A percentile compares a stretch with the other conserved stretches of the same genome.
These are phyloP conservation scores for Lycium ferocissimum DNA, from an alignment of 257 asterid species.

Conservation along the genomic window DNA sequence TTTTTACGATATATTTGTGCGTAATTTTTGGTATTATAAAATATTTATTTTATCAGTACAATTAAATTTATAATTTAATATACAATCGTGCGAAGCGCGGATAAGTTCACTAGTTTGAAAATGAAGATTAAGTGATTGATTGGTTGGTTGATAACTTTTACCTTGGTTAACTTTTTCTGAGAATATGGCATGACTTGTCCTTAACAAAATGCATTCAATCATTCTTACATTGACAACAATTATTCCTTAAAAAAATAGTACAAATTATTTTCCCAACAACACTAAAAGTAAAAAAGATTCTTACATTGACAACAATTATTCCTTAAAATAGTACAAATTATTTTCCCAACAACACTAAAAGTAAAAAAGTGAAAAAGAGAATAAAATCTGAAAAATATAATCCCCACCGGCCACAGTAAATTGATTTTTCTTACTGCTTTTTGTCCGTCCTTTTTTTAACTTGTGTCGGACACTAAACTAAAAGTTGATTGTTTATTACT, in stretches of 20 bases:
- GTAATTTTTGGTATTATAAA: too few species aligned
- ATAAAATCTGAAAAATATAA: background rate
- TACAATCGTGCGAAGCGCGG: too few species aligned
- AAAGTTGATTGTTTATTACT: too few species aligned
- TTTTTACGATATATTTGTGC: too few species aligned
- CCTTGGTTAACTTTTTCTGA: background rate
- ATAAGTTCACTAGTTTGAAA: too few species aligned
- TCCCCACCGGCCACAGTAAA: background rate
- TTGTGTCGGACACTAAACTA: background rate
- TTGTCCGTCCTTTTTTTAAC: background rate
- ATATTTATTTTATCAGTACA: too few species aligned
- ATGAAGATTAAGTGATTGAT: too few species aligned
- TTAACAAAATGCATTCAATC: background rate
- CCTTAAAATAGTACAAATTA: slow-evolving; percentile 1
- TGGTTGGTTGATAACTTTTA: background rate
- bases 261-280: slow-evolving; percentile 20
- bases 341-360: background rate
- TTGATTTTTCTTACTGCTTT: background rate
- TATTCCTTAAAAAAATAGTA: background rate
- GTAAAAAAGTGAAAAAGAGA: background rate
- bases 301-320: background rate
- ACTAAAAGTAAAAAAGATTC: background rate
- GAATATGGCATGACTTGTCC: background rate
- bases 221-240: background rate
- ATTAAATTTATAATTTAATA: too few species aligned